Base-by-base conservation (phyloP, 2,329 filamentous ascomycete genomes). In the Diplodia mutila region DNA sequence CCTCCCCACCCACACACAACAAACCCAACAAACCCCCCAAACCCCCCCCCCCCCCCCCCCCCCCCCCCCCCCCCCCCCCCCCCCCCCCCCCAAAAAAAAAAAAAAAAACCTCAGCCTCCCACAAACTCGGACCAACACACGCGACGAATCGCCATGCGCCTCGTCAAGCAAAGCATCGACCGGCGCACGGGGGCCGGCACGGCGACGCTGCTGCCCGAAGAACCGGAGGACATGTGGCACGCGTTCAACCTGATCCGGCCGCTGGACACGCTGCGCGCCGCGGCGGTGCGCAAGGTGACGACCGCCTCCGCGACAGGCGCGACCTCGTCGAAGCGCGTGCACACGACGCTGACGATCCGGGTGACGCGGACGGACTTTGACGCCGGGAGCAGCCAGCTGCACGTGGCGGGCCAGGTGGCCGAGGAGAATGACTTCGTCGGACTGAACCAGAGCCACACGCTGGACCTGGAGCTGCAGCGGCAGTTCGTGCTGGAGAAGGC, bases 401-500 rank as follows among this genome's bases (percentile, higher is more conserved):
- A 92, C 73, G 89, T 92, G 25, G 86, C 85, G 3, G 90, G 90
- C 1, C 83, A 85, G 59, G 89, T 91, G 14, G 82, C 86, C 6
- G 85, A 85, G 25, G 89, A 91, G 76, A 92, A 90, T 72, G 85
- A 87, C 69, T 84, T 87, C 74, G 90, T 90, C 39, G 89, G 88
- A 73, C 80, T 91, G 21, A 90, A 90, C 18, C 84, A 87, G 70
- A 87, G 87, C 73, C 90, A 92, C 75, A 92, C 90, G 0, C 83
- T 92, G 1, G 94, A 97, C 72, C 85, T 99, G 54, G 94, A 97
- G 77, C 84, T 97, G 68, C 89, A 95, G 74, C 87, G 94, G 51
- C 90, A 93, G 61, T 98, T 98, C 73, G 94, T 91, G 7, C 78
- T 99, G 8, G 91, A 93, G 81, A 98, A 98, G 80, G 86, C 87